These are phyloP conservation scores for Metschnikowia amazonensis DNA, from an alignment of 805 yeast genomes.

Conservation along the genomic window DNA sequence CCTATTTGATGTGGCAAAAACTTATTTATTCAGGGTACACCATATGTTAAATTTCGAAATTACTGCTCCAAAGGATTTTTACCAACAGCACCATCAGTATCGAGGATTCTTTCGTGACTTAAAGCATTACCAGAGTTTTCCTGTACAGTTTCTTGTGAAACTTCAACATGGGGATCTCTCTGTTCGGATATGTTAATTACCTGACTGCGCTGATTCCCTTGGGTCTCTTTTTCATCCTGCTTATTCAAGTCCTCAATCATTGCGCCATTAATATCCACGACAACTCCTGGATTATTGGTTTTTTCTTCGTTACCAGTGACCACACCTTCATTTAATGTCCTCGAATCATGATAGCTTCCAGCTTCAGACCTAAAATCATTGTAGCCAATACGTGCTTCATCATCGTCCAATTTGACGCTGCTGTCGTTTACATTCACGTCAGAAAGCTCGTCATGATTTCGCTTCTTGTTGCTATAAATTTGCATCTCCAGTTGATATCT, in stretches of 20 bases:
- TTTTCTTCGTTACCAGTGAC: not conserved
- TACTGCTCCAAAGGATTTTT: not conserved
- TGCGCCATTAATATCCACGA: not conserved
- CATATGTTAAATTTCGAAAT: not conserved
- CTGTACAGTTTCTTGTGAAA: not conserved
- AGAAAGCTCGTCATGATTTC: constrained; percentile 7
- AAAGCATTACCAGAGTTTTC: not conserved
- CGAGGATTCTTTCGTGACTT: not conserved
- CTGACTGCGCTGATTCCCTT: not conserved
- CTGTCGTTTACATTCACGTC: not conserved
- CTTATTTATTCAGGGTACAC: not conserved
- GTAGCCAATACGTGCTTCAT: not conserved
- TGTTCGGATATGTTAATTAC: not conserved
- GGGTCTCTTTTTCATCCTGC: not conserved
- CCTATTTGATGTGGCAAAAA: not conserved
- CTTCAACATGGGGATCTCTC: not conserved
- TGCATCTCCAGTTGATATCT: constrained; percentile 74
- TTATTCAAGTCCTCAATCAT: not conserved
- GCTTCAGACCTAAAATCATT: not conserved
- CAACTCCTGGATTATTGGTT: not conserved
- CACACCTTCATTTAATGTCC: not conserved
- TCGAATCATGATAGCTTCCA: not conserved
- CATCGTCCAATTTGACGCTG: not conserved
- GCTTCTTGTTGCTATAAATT: constrained; percentile 33
- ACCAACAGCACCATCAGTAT: not conserved